Evolutionary conservation across 305 asterid species (phyloP).

Genomic region (Euphrasia arctica): DNA sequence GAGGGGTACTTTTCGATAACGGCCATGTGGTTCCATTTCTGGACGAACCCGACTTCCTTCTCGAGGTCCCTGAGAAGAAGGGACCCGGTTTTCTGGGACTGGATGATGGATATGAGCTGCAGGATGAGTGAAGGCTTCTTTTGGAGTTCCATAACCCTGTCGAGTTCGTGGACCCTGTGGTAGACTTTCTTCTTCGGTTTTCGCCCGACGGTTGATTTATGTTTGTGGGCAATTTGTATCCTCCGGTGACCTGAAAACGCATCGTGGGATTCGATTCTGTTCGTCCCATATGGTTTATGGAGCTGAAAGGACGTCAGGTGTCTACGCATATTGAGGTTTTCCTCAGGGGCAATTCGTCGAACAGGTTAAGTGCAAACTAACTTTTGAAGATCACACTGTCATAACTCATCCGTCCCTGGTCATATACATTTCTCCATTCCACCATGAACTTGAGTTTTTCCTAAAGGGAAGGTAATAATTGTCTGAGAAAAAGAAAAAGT

Average conservation of each 20-base stretch:
- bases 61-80: constrained; percentile 87
- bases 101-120: constrained; percentile 61
- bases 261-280: constrained; percentile 14
- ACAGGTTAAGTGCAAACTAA: constrained; percentile 34
- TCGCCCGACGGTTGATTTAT: constrained; percentile 53
- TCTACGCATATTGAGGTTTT: constrained; percentile 25
- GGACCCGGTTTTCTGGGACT: constrained; percentile 57
- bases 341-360: constrained; percentile 43
- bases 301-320: constrained; percentile 23
- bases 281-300: constrained; percentile 18
- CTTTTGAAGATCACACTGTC: neutral
- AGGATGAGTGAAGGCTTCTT: constrained; percentile 78
- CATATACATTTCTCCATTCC: neutral
- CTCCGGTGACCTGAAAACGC: constrained; percentile 30
- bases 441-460: neutral
- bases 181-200: constrained; percentile 84
- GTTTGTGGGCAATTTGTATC: constrained; percentile 46
- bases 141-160: constrained; percentile 79
- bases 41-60: constrained; percentile 88
- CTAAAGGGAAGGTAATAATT: too few species aligned
- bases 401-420: too few species aligned
- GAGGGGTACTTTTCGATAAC: constrained; percentile 74
- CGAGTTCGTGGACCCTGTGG: constrained; percentile 76
- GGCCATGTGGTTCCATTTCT: constrained; percentile 91
- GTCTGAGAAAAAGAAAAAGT: neutral